Evolutionary conservation across 768 basidiomycete genomes (phyloP).

Genomic region (Tulasnella sp.): DNA sequence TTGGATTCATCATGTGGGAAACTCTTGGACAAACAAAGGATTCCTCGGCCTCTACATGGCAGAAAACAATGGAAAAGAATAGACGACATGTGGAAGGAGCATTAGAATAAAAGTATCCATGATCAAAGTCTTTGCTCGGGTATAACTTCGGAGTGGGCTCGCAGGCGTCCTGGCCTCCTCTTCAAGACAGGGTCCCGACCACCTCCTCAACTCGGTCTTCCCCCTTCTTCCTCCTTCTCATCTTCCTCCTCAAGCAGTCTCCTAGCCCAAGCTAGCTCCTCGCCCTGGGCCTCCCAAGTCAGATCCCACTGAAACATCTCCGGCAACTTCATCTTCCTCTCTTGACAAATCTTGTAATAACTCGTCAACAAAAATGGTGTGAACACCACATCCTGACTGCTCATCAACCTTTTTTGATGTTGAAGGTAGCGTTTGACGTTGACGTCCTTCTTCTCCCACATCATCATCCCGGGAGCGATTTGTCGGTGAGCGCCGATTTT

Average conservation of each 20-base stretch:
- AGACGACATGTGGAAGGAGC: background rate
- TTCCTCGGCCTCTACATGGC: background rate
- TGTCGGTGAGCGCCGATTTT: constrained; percentile 14
- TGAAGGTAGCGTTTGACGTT: constrained; percentile 3
- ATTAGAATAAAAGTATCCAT: background rate
- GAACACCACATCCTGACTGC: constrained; percentile 11
- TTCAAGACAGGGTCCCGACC: too few relatives aligned
- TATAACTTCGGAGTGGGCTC: background rate
- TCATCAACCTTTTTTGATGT: constrained; percentile 13
- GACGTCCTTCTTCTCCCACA: constrained; percentile 17
- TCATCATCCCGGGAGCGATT: constrained; percentile 18
- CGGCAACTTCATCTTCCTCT: constrained; percentile 14
- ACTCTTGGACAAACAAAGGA: background rate
- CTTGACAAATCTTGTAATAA: constrained; percentile 16
- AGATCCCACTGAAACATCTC: constrained; percentile 21
- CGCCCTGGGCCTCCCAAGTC: constrained; percentile 17
- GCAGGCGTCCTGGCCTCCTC: background rate
- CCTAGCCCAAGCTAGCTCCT: constrained; percentile 6
- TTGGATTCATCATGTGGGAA: background rate
- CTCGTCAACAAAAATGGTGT: constrained; percentile 15
- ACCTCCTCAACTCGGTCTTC: background rate
- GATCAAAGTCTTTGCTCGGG: background rate
- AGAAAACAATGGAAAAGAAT: background rate
- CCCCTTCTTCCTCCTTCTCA: background rate
- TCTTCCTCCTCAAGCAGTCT: background rate